A percentile compares a stretch with the other conserved stretches of the same genome.
Conservation (phyloP, 1,284 basidiomycete species). For the Inonotus obliquus region DNA sequence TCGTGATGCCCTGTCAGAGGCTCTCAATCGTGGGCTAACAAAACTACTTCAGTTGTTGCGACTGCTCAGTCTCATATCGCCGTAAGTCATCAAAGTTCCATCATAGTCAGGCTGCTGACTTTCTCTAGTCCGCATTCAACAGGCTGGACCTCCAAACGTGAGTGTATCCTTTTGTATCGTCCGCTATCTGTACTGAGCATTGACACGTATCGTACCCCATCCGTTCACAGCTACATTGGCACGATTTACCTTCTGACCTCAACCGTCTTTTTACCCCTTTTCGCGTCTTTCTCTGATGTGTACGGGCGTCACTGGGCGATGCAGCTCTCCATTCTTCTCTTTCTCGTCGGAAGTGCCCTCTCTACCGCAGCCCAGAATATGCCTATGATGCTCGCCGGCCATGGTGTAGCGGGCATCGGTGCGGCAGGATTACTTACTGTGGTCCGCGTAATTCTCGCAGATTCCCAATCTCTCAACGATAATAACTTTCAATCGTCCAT, state of each 20-base stretch:
- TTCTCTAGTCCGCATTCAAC: constrained; percentile 38
- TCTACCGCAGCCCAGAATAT: constrained; percentile 41
- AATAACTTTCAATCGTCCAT: constrained; percentile 40
- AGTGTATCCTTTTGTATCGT: constrained; percentile 18
- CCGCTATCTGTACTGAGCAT: constrained; percentile 10
- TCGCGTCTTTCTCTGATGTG: constrained; percentile 43
- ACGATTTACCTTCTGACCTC: constrained; percentile 40
- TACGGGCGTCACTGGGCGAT: constrained; percentile 43
- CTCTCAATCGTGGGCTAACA: background rate
- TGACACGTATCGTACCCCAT: background rate
- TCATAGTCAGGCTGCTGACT: background rate
- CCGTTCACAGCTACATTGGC: constrained; percentile 39
- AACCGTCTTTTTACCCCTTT: constrained; percentile 50
- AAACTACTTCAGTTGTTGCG: constrained; percentile 39
- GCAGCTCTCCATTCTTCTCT: constrained; percentile 40
- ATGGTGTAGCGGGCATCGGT: constrained; percentile 43
- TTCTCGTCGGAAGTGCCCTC: constrained; percentile 42
- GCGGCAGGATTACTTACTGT: constrained; percentile 45
- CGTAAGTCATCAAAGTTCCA: constrained; percentile 24
- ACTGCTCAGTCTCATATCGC: constrained; percentile 48
- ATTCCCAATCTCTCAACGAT: constrained; percentile 37
- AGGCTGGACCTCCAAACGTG: constrained; percentile 42
- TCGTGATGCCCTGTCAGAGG: no score
- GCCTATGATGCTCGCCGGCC: constrained; percentile 40
- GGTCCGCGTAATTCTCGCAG: constrained; percentile 40